phyloP scores from a whole-genome alignment of 257 asterid genomes.

The Gentiana macrophylla region DNA sequence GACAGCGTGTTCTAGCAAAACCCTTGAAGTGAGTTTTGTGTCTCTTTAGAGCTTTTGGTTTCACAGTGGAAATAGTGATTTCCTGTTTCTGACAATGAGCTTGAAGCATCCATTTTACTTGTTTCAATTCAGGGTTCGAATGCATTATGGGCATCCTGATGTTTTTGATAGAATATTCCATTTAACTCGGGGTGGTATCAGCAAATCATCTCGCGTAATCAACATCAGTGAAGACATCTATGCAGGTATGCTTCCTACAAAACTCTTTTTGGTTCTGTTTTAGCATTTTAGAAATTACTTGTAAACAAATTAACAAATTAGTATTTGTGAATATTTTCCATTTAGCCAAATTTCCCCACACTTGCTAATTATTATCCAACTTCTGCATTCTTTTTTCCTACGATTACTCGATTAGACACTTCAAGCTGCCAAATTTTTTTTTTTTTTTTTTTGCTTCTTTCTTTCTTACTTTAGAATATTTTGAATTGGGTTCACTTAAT shows the following conservation, averaged over 20 bases:
- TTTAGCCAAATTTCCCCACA: too few relatives aligned
- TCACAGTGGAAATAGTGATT: constrained; percentile 10
- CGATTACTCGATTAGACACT: too few relatives aligned
- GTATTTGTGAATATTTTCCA: not conserved
- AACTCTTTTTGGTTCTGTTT: not conserved
- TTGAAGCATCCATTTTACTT: constrained; percentile 6
- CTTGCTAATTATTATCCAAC: too few relatives aligned
- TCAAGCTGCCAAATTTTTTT: too few relatives aligned
- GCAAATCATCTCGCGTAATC: constrained; percentile 95
- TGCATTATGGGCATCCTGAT: constrained; percentile 99
- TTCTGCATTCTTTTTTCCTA: too few relatives aligned
- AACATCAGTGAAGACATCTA: constrained; percentile 93
- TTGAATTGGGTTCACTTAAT: too few relatives aligned
- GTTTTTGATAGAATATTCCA: constrained; percentile 96
- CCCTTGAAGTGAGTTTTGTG: constrained; percentile 74
- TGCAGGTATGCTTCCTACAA: constrained; percentile 41
- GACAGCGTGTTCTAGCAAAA: constrained; percentile 92
- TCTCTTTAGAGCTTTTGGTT: constrained; percentile 7
- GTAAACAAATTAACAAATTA: not conserved
- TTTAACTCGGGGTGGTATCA: constrained; percentile 95
- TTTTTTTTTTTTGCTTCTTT: too few relatives aligned
- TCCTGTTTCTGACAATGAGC: not conserved
- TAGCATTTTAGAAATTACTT: not conserved
- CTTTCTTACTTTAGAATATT: too few relatives aligned
- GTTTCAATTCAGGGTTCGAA: constrained; percentile 57